Evolutionary conservation across 352 stramenopile species (phyloP).

Genomic region (Globisporangium canariense): DNA sequence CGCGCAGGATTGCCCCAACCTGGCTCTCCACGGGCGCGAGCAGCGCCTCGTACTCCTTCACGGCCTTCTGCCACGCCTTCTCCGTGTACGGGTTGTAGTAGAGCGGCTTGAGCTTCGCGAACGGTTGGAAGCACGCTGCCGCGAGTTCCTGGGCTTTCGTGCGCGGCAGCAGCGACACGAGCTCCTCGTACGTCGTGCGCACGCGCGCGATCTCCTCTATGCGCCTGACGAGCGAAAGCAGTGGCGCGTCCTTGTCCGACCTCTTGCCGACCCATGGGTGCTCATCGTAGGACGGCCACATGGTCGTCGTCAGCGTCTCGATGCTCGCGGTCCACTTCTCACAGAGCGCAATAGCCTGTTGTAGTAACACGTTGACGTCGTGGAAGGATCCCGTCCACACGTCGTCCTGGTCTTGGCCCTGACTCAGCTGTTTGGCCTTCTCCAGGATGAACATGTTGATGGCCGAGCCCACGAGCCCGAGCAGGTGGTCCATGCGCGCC

Average conservation of each 20-base stretch:
- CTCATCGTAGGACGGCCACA: conserved; percentile 80
- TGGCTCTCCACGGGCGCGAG: conserved; percentile 81
- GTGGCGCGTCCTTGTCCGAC: conserved; percentile 34
- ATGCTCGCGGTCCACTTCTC: conserved; percentile 77
- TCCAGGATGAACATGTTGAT: conserved; percentile 75
- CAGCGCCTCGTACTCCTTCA: conserved; percentile 74
- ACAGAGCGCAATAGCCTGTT: conserved; percentile 64
- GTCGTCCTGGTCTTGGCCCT: not conserved
- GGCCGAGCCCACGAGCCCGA: conserved; percentile 74
- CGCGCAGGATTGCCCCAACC: conserved; percentile 79
- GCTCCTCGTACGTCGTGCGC: conserved; percentile 86
- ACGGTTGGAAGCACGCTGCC: conserved; percentile 62
- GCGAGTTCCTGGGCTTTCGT: conserved; percentile 39
- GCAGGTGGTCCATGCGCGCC: conserved; percentile 82
- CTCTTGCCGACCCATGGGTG: conserved; percentile 70
- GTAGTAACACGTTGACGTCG: conserved; percentile 51
- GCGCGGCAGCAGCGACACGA: conserved; percentile 61
- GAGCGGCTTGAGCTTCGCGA: conserved; percentile 60
- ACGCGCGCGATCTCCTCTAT: conserved; percentile 82
- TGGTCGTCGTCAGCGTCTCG: conserved; percentile 71
- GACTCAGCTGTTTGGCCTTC: conserved; percentile 26
- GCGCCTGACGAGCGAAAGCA: conserved; percentile 50
- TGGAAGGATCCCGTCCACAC: conserved; percentile 74
- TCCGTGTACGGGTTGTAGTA: conserved; percentile 93
- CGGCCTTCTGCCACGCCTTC: conserved; percentile 61